Evolutionary conservation across 2,329 filamentous ascomycete species (phyloP), one percentile per base, ranked within the genome.

Genomic region (Raffaelea deltoideospora): DNA sequence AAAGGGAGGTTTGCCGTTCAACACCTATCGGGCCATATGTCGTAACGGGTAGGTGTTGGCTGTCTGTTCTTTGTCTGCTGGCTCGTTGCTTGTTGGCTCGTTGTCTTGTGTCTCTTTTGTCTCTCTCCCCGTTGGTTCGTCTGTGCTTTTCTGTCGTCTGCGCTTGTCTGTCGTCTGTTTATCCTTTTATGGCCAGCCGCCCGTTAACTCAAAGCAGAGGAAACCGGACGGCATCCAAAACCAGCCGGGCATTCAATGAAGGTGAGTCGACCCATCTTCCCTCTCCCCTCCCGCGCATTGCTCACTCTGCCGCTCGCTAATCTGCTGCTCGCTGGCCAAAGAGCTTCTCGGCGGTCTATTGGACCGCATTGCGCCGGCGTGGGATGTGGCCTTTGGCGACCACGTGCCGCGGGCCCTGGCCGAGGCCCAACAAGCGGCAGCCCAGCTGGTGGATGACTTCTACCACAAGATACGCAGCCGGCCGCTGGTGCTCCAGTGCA

Each of bases 381-480:
- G 54, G 54, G 51, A 54, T 15, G 38, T 35, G 9, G 39, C 45
- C 10, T 55, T 57, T 26, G 42, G 48, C 15, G 29, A 28, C 2
- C 40, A 35, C 6, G 11, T 55, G 4, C 52, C 52, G 0, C 27
- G 33, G 1, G 22, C 40, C 2, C 34, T 57, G 2, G 31, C 45
- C 7, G 15, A 19, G 3, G 48, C 52, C 14, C 47, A 38, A 3
- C 26, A 29, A 1, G 41, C 44, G 4, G 33, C 47, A 3, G 38
- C 41, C 10, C 27, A 37, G 5, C 38, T 41, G 4, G 17, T 56
- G 1, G 30, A 42, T 0, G 17, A 40, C 3, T 56, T 58, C 38
- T 47, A 50, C 8, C 17, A 41, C 7, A 31, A 39, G n/a, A 49
- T 46, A 30, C 34, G 45, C 23, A 33, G 37, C n/a, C 47, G 48